These are phyloP conservation scores for Ascochyta rabiei DNA, from an alignment of 2,329 filamentous ascomycete species.

Conservation along the genomic window DNA sequence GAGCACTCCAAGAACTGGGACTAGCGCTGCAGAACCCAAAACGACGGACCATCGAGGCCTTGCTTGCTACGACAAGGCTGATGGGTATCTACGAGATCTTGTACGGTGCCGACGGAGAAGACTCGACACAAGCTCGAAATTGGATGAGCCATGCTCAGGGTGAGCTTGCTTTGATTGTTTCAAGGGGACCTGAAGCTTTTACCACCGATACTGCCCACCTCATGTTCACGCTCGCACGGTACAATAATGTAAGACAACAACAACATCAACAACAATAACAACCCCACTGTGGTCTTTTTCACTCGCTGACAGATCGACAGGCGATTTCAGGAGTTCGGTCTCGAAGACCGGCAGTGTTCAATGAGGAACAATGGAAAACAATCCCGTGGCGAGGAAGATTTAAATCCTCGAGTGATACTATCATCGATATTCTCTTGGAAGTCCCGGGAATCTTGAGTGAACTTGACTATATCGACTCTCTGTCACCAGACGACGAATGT, in stretches of 20 bases:
- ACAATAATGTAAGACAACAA: slow-evolving; percentile 2
- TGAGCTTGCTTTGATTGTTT: slow-evolving; percentile 31
- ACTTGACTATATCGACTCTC: slow-evolving; percentile 28
- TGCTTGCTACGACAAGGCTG: slow-evolving; percentile 32
- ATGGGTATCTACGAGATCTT: slow-evolving; percentile 26
- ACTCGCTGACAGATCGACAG: slow-evolving; percentile 2
- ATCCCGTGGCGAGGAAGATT: slow-evolving; percentile 42
- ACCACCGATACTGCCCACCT: slow-evolving; percentile 23
- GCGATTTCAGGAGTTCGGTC: slow-evolving; percentile 45
- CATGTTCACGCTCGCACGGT: slow-evolving; percentile 34
- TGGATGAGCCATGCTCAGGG: slow-evolving; percentile 40
- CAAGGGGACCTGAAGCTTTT: slow-evolving; percentile 26
- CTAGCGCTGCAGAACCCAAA: slow-evolving; percentile 24
- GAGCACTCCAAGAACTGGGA: slow-evolving; percentile 31
- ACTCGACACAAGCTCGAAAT: slow-evolving; percentile 28
- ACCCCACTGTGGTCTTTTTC: too few species aligned
- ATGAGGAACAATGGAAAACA: slow-evolving; percentile 43
- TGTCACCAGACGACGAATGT: not conserved
- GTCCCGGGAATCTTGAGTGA: slow-evolving; percentile 42
- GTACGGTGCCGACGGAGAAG: slow-evolving; percentile 34
- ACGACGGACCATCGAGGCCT: slow-evolving; percentile 26
- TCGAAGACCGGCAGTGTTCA: slow-evolving; percentile 38
- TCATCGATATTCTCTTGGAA: slow-evolving; percentile 42
- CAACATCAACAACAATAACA: too few species aligned
- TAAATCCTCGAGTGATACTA: slow-evolving; percentile 42